Conservation (phyloP, 192 early-diverging fungal genomes). For the Phlyctochytrium bullatum region DNA sequence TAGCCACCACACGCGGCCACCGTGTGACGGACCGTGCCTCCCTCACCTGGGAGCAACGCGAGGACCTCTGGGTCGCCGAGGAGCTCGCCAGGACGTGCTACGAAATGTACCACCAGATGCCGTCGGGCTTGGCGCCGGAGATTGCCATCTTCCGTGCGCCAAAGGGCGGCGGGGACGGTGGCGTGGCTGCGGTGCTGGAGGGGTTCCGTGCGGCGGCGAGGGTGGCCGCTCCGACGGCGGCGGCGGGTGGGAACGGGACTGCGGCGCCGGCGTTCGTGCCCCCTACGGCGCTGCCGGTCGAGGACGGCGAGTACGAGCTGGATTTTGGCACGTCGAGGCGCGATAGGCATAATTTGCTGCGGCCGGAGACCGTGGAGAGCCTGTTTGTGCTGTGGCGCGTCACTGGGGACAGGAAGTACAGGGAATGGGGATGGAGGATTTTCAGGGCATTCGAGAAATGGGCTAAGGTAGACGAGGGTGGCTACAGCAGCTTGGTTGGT, state of each 20-base stretch:
- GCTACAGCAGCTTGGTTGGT: conserved; percentile 33
- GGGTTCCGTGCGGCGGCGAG: not conserved
- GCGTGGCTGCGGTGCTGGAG: not conserved
- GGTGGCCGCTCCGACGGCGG: too few species aligned
- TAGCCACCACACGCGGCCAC: conserved; percentile 64
- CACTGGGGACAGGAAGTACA: conserved; percentile 80
- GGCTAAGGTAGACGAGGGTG: conserved; percentile 51
- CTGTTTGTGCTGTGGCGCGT: conserved; percentile 83
- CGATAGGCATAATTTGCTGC: conserved; percentile 68
- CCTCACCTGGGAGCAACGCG: conserved; percentile 29
- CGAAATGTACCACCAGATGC: conserved; percentile 74
- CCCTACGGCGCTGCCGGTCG: not conserved
- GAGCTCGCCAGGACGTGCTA: conserved; percentile 75
- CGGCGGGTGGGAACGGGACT: too few species aligned
- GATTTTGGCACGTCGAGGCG: too few species aligned
- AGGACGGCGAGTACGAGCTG: conserved; percentile 25
- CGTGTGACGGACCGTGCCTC: conserved; percentile 25
- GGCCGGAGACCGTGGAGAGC: conserved; percentile 89
- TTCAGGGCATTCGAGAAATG: conserved; percentile 82
- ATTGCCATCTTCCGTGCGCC: conserved; percentile 80
- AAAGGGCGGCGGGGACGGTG: conserved; percentile 12
- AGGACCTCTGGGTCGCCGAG: conserved; percentile 67
- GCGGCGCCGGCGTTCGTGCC: not conserved
- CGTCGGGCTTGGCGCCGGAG: conserved; percentile 77
- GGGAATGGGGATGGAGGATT: conserved; percentile 76